A percentile compares a stretch with the other conserved stretches of the same genome.
Conservation (phyloP, 192 early-diverging fungal species). For the Backusella mclennaniae region DNA sequence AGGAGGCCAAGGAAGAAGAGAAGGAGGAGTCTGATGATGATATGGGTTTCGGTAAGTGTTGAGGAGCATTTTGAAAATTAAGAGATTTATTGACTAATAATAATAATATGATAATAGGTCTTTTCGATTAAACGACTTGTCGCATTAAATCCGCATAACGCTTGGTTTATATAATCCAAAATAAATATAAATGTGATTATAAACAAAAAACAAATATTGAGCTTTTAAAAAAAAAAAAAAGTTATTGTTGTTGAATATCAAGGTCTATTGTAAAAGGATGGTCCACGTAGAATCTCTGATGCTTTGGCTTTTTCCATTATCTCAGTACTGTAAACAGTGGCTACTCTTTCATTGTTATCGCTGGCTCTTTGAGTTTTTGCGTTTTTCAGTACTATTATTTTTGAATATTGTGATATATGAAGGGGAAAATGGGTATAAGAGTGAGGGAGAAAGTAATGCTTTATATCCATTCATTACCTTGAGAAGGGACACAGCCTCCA, state of each 20-base stretch:
- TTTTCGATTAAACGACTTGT: slow-evolving; percentile 51
- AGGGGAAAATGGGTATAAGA: background rate
- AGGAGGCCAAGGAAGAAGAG: slow-evolving; percentile 55
- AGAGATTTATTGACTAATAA: slow-evolving; percentile 1
- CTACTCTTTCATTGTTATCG: slow-evolving; percentile 14
- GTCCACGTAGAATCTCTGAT: background rate
- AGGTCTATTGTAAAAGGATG: background rate
- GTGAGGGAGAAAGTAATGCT: background rate
- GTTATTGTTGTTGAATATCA: background rate
- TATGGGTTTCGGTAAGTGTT: slow-evolving; percentile 79
- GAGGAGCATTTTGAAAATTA: background rate
- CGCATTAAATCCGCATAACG: background rate
- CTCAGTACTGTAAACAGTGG: slow-evolving; percentile 26
- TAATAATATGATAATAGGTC: slow-evolving; percentile 30
- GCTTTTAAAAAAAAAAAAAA: background rate
- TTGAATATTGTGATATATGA: background rate
- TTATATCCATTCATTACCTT: slow-evolving; percentile 12
- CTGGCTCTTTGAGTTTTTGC: background rate
- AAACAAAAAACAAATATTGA: background rate
- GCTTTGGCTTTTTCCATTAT: slow-evolving; percentile 31
- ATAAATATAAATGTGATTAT: slow-evolving; percentile 1
- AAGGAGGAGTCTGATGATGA: slow-evolving; percentile 80
- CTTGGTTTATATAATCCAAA: slow-evolving; percentile 7
- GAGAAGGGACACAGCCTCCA: slow-evolving; percentile 56
- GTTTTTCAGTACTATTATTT: slow-evolving; percentile 27